Evolutionary conservation across 257 asterid species (phyloP).

Genomic region (Salvia hispanica): DNA sequence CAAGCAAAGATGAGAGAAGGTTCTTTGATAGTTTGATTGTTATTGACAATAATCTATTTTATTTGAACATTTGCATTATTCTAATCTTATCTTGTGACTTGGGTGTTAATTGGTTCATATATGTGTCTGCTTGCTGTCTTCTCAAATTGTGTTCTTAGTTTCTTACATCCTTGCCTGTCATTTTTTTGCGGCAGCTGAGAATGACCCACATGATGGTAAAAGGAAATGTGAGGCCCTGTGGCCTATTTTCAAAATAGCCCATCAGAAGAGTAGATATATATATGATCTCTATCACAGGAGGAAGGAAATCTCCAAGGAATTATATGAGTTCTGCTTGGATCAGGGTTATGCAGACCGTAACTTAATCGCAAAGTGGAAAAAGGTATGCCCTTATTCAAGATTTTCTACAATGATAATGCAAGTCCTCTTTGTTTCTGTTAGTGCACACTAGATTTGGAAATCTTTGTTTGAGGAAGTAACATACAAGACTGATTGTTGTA

Average conservation of each 20-base stretch:
- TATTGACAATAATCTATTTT: not conserved
- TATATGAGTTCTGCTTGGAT: constrained; percentile 87
- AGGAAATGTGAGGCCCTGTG: constrained; percentile 86
- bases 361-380: constrained; percentile 91
- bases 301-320: constrained; percentile 83
- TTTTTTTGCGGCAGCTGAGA: constrained; percentile 60
- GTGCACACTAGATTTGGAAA: too few relatives aligned
- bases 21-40: constrained; percentile 19
- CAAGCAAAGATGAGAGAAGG: constrained; percentile 98
- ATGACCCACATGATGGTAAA: constrained; percentile 81
- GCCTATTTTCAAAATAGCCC: constrained; percentile 95
- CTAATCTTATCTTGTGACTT: too few relatives aligned
- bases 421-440: too few relatives aligned
- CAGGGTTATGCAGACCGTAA: constrained; percentile 95
- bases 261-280: constrained; percentile 85
- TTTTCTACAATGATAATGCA: too few relatives aligned
- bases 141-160: too few relatives aligned
- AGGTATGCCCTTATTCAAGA: constrained; percentile 40
- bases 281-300: constrained; percentile 78
- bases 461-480: not conserved
- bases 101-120: too few relatives aligned
- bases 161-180: too few relatives aligned
- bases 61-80: not conserved
- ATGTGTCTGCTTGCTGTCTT: too few relatives aligned
- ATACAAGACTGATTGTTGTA: not conserved